Evolutionary conservation across 1,284 basidiomycete species (phyloP), one percentile per base, ranked within the genome.

Genomic region (Lignosus rhinocerotis): DNA sequence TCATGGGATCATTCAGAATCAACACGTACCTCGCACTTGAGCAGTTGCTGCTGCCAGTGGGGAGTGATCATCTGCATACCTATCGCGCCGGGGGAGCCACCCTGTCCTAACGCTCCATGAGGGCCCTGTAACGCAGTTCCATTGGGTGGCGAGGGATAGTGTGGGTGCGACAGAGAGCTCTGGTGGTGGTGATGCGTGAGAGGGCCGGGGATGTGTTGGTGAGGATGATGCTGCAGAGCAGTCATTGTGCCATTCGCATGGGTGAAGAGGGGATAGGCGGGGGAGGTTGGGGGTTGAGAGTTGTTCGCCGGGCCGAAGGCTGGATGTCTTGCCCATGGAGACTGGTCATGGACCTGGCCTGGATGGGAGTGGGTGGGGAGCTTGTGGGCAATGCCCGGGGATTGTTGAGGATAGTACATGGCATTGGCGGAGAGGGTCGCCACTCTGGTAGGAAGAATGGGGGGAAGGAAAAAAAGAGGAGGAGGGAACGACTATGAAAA

Each of bases 321-420:
- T 62, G 86, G 85, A 67, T 86, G 86, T 31, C 69, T 62, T 39
- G 79, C 75, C 88, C 88, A 91, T 51, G 85, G 80, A 25, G 82
- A 80, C 75, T 87, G 86, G 75, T 90, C 87, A 70, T 88, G 76
- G 12, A 73, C 65, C 45, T 70, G 69, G 19, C 62, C 65, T n/a
- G 70, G 70, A 63, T 68, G 70, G 47, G 69, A 67, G 70, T 86
- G 86, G 60, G 76, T 80, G 64, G 87, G 76, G 64, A 89, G 80
- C 72, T 90, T 90, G 78, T 87, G 88, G 63, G 81, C 77, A 69
- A 90, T 84, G 72, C 84, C 87, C 69, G 88, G 88, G 62, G 88
- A 90, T 73, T 88, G 88, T 71, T 89, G 87, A 68, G 88, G 80
- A 74, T 87, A 90, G 76, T 88, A 91, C 88, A 91, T 91, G 63